These are phyloP conservation scores for Psophocarpus tetragonolobus DNA, from an alignment of 306 rosid genomes.

Conservation along the genomic window DNA sequence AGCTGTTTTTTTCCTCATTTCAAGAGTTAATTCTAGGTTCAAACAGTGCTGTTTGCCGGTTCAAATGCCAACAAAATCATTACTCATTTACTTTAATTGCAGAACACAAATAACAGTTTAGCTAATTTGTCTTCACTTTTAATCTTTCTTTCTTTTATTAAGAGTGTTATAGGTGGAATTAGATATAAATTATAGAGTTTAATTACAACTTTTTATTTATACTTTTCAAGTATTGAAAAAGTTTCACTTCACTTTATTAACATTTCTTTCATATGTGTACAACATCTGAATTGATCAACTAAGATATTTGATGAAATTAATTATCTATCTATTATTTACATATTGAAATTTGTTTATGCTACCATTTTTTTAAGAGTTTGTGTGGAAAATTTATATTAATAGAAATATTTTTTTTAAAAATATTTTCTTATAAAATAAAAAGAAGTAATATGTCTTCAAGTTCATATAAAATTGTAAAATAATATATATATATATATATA, in stretches of 20 bases:
- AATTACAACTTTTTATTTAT: too few species aligned
- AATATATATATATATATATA: too few species aligned
- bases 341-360: not conserved
- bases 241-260: not conserved
- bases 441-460: not conserved
- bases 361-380: not conserved
- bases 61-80: slow-evolving; percentile 20
- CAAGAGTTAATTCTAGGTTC: not conserved
- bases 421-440: not conserved
- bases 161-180: not conserved
- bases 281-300: not conserved
- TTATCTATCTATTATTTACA: too few species aligned
- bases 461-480: too few species aligned
- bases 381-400: not conserved
- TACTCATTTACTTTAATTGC: not conserved
- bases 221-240: too few species aligned
- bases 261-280: not conserved
- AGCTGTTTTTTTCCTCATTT: not conserved
- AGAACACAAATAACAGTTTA: not conserved
- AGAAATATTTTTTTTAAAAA: not conserved
- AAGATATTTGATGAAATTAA: not conserved
- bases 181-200: too few species aligned
- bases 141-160: not conserved
- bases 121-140: not conserved
- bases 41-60: not conserved